Base-by-base conservation (phyloP, 1,284 basidiomycete genomes). In the Apiotrichum brassicae region DNA sequence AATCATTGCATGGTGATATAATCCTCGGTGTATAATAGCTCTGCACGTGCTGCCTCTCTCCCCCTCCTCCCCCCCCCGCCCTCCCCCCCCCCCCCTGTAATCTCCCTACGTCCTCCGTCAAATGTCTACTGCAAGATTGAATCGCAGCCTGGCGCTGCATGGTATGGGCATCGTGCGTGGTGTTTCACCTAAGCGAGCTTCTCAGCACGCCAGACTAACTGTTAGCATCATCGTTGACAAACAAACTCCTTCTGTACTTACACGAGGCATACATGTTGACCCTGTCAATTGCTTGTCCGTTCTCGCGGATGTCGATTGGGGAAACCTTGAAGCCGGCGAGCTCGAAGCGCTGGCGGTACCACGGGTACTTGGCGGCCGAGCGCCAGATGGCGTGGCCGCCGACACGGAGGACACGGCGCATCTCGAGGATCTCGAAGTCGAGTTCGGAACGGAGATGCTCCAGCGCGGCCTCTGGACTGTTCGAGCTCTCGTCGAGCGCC, bases 371-470 rank as follows among this genome's bases (percentile, higher is more conserved):
- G 1, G 79, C 83, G 0, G 86, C 86, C 20, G 81, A 82, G 12
- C 86, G 76, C 81, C 82, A 87, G 50, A 85, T 80, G 6, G 86
- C 81, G 39, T 79, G 75, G 1, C 85, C 85, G 0, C 82, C 83
- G 0, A 76, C 68, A 0, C 77, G 72, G n/a, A 86, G 69, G 2
- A 82, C 83, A 12, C 83, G 75, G 49, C 76, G 72, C 44, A 87
- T 77, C 63, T 85, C 80, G 11, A 72, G 61, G 23, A 85, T 76
- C 63, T 87, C 84, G 39, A 81, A 77, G 48, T 83, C 79, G 16
- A 80, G 78, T 47, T 82, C 82, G 49, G 63, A 77, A 56, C 58
- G 66, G 48, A 75, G 64, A 46, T 67, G 61, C 45, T 71, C 67
- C 23, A 62, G 54, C 6, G 69, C 66, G 12, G 58, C 61, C 49